Evolutionary conservation across 257 asterid species (phyloP).

Genomic region (Ophiorrhiza pumila): DNA sequence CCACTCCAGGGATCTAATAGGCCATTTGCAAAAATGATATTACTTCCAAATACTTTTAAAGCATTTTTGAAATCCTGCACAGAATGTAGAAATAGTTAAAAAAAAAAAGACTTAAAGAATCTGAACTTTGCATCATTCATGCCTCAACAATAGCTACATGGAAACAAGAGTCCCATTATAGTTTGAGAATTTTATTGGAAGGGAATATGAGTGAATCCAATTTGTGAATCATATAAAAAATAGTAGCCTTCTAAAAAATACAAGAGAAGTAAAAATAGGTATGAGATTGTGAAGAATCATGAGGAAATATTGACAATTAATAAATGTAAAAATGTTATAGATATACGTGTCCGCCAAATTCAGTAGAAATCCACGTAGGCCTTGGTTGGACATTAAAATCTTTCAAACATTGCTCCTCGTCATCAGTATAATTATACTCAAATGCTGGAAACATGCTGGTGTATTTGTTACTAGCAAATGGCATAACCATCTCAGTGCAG

Average conservation of each 20-base stretch:
- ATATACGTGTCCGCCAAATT: slow-evolving; percentile 87
- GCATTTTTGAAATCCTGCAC: slow-evolving; percentile 57
- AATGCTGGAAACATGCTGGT: slow-evolving; percentile 76
- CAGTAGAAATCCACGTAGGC: slow-evolving; percentile 86
- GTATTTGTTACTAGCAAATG: slow-evolving; percentile 50
- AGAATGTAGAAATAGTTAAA: slow-evolving; percentile 13
- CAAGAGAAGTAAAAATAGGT: neutral
- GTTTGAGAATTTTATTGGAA: neutral
- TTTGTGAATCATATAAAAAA: neutral
- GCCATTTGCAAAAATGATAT: slow-evolving; percentile 93
- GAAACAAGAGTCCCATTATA: neutral
- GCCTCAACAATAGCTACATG: neutral
- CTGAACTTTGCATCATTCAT: neutral
- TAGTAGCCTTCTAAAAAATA: neutral
- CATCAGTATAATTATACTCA: slow-evolving; percentile 41
- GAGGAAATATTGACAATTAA: neutral
- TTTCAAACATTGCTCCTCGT: slow-evolving; percentile 54
- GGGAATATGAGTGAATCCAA: neutral
- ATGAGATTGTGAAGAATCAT: neutral
- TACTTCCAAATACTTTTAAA: slow-evolving; percentile 70
- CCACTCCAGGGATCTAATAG: slow-evolving; percentile 97
- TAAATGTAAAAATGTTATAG: neutral
- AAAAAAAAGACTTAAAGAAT: neutral
- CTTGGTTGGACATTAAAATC: slow-evolving; percentile 69
- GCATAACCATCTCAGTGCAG: slow-evolving; percentile 97